Evolutionary conservation across 116 monocot species (phyloP), one percentile per base, ranked within the genome.

Genomic region (Iris pallida): DNA sequence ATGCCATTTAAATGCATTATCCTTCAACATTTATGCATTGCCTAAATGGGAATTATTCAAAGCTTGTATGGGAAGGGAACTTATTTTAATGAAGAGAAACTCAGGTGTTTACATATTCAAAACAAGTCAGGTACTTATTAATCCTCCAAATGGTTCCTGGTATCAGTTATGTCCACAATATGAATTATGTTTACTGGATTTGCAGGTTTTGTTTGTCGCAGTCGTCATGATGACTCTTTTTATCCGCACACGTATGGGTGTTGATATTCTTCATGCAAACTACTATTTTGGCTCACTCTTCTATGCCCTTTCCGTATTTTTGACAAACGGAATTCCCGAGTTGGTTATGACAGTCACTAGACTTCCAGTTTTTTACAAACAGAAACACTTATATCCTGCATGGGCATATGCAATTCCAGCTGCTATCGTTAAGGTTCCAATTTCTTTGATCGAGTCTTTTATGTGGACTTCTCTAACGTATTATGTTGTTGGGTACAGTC

Each of bases 21-120:
- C 79, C 7, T 79, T 75, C 57, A 68, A 20, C 20, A 59, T 9
- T 0, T 79, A 84, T 51, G 72, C 80, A 30, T 44, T 80, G 43
- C 61, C 76, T 14, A 80, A 76, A 59, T 76, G 72, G 76, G 69
- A 84, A 17, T 43, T 84, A 17, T 61, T 84, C 12, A 80, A 80
- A 62, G 68, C 76, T 20, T 84, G 84, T 20, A 68, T 80, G 48
- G 76, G 64, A 30, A 75, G 83, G 41, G 83, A 83, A 62, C 19
- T 75, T 11, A 79, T 83, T 55, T 75, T 83, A 20, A 71, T 84
- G 76, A 79, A 76, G 51, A 61, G 84, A 52, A 80, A 80, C 42
- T 68, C 76, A 5, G 73, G 69, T 62, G 12, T 84, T 16, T 76
- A 84, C 20, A 69, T 76, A 65, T 73, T 76, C 45, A 84, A 80